A percentile compares a stretch with the other conserved stretches of the same genome.
phyloP scores from a whole-genome alignment of 345 rosid species.

The Dipteronia dyeriana region DNA sequence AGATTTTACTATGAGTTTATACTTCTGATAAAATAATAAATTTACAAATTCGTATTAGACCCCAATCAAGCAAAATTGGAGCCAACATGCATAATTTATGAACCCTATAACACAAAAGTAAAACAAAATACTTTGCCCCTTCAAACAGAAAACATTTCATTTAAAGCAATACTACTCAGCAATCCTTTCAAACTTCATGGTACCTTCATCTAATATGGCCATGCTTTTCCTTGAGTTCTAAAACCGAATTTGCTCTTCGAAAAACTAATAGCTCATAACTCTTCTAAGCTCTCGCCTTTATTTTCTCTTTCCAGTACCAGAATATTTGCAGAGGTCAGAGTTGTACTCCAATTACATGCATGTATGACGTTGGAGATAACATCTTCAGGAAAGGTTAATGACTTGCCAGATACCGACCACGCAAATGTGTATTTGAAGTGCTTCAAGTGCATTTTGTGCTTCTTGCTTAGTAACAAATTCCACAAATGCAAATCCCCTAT shows the following conservation, averaged over 20 bases:
- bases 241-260: constrained; percentile 46
- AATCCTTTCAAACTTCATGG: constrained; percentile 54
- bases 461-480: constrained; percentile 92
- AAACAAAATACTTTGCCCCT: no score
- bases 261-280: constrained; percentile 62
- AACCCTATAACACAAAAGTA: no score
- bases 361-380: not conserved
- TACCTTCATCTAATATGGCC: constrained; percentile 54
- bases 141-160: no score
- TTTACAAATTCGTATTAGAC: no score
- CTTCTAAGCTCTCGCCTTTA: constrained; percentile 89
- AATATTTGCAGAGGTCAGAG: not conserved
- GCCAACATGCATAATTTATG: no score
- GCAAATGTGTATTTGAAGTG: constrained; percentile 79
- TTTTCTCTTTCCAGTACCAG: constrained; percentile 87
- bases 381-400: not conserved
- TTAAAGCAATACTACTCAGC: constrained; percentile 41
- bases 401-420: constrained; percentile 88
- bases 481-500: constrained; percentile 83
- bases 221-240: constrained; percentile 47
- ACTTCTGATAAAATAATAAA: no score
- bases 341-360: not conserved
- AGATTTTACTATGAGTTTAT: no score
- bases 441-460: constrained; percentile 68
- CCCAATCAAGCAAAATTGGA: no score